phyloP scores from a whole-genome alignment of 2,329 filamentous ascomycete genomes.

The Penicillium sp. region DNA sequence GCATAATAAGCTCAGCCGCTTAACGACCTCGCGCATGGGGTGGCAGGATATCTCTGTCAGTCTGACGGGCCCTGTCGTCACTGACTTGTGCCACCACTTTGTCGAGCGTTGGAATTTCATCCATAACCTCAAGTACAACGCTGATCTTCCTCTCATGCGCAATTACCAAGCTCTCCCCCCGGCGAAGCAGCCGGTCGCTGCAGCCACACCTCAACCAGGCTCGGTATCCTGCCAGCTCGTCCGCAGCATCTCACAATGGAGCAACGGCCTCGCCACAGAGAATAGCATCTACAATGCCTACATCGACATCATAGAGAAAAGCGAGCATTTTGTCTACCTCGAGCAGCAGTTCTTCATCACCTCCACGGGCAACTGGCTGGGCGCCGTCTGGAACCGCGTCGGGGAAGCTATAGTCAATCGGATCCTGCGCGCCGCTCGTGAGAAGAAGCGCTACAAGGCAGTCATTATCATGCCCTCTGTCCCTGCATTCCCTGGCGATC shows the following conservation, averaged over 20 bases:
- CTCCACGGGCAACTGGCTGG: background rate
- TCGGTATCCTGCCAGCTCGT: background rate
- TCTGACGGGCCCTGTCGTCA: background rate
- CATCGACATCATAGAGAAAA: conserved; percentile 1
- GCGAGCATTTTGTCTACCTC: conserved; percentile 6
- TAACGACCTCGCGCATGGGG: background rate
- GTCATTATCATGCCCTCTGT: conserved; percentile 4
- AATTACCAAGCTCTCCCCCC: background rate
- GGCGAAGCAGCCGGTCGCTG: background rate
- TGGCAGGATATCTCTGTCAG: conserved; percentile 7
- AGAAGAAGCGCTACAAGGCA: conserved; percentile 5
- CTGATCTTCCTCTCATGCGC: background rate
- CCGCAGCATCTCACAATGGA: background rate
- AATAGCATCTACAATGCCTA: conserved; percentile 3
- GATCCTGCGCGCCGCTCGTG: background rate
- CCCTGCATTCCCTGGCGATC: background rate
- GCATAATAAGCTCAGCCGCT: background rate
- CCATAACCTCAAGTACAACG: background rate
- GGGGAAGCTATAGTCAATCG: background rate
- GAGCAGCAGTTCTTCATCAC: conserved; percentile 9
- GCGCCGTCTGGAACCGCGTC: background rate
- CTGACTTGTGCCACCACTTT: background rate
- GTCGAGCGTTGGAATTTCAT: conserved; percentile 4
- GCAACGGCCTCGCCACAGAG: background rate
- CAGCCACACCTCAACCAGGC: background rate